These are phyloP conservation scores for Coniochaeta hoffmannii DNA, from an alignment of 2,329 filamentous ascomycete species.

Conservation along the genomic window DNA sequence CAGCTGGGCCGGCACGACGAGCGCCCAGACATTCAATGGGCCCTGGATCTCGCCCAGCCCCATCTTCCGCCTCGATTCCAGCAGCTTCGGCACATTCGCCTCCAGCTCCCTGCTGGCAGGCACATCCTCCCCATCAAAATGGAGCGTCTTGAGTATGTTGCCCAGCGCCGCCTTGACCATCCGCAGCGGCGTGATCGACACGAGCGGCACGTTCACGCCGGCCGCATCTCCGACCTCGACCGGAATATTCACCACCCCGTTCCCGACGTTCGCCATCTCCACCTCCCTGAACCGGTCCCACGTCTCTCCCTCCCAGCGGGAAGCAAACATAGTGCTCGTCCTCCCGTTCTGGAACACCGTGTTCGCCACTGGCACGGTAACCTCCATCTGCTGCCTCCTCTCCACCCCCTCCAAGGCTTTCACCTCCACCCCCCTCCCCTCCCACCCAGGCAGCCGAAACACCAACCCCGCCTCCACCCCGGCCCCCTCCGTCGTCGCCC, in stretches of 20 bases:
- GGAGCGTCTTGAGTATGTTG: conserved; percentile 66
- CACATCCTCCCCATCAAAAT: conserved; percentile 33
- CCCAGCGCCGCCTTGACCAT: conserved; percentile 60
- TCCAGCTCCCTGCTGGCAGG: conserved; percentile 71
- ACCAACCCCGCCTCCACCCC: conserved; percentile 12
- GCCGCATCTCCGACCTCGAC: neutral
- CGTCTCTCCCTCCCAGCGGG: conserved; percentile 5
- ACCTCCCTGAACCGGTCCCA: neutral
- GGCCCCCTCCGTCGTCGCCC: conserved; percentile 8
- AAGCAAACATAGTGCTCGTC: conserved; percentile 11
- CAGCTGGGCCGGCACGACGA: conserved; percentile 44
- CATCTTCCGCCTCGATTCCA: conserved; percentile 30
- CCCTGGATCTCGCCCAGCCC: conserved; percentile 17
- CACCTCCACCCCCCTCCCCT: neutral
- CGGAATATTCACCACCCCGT: neutral
- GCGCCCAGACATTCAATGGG: conserved; percentile 64
- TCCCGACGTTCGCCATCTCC: neutral
- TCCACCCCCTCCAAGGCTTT: too few species aligned
- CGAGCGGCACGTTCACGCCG: conserved; percentile 35
- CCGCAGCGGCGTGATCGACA: conserved; percentile 57
- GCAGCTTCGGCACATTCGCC: conserved; percentile 50
- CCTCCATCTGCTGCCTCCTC: conserved; percentile 22
- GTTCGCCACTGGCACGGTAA: conserved; percentile 43
- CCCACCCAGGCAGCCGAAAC: neutral
- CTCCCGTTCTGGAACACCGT: conserved; percentile 16